Base-by-base conservation (phyloP, 805 yeast genomes). In the Candida methanosorbosa region DNA sequence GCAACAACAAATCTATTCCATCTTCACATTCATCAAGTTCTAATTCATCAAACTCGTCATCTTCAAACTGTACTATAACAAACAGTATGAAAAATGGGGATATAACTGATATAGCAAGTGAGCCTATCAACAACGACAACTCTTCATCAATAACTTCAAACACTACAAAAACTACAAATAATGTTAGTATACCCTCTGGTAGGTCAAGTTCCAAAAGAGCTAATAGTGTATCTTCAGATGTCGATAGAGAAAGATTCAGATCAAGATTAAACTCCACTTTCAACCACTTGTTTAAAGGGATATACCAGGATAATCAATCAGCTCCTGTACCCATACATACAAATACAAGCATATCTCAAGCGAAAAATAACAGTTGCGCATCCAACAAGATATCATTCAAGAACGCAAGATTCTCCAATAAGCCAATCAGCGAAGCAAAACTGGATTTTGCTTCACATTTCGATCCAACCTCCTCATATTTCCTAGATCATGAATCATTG, bases 181-280 rank as follows among this genome's bases (percentile, higher is more conserved):
- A 24, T 24, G 14, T 14, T 5, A 24, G 14, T 9, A 26, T 29
- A n/a, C 4, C 4, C 6, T 20, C 32, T 4, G 9, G 19, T 8
- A 40, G 50, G 21, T 33, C 51, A 12, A 33, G 53, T 32, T 40
- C 46, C 16, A 49, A 55, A 29, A 37, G 57, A 27, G 47, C 56
- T 9, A 54, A 51, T 31, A 50, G 56, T 22, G 49, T 54, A 3
- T 45, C 57, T 1, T 41, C 44, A 9, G 60, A 52, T 17, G 19
- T 21, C 21, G 59, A 54, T 26, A 35, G 49, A 27, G 52, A 46
- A 18, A 51, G 50, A 29, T 36, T 46, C 13, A 42, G 56, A 23
- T 38, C 56, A 9, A 42, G 56, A 37, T 38, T 54, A 17, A 45
- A 38, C 36, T 40, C 49, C 14, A 34, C 45, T 5, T 20, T 30